phyloP scores from a whole-genome alignment of 306 rosid species.

The barrel medic (Medicago truncatula) region DNA sequence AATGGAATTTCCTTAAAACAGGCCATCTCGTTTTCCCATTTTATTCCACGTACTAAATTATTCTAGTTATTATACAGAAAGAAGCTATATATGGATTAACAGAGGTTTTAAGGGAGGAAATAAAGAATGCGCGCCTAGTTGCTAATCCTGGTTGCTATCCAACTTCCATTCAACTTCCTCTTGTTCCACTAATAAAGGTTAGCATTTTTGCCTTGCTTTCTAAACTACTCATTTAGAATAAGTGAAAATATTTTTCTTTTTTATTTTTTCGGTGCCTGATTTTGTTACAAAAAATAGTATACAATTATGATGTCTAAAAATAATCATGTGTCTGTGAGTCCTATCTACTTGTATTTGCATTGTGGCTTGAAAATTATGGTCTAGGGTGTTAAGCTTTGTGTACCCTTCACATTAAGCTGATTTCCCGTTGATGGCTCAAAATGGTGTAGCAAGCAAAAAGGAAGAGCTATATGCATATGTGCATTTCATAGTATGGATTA shows the following conservation, averaged over 20 bases:
- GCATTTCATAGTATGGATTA: too few relatives aligned
- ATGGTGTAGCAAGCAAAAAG: too few relatives aligned
- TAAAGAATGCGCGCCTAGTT: constrained; percentile 79
- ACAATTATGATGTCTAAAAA: background rate
- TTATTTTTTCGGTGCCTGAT: background rate
- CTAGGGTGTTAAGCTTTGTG: too few relatives aligned
- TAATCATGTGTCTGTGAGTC: background rate
- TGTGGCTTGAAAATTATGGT: too few relatives aligned
- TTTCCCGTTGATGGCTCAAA: too few relatives aligned
- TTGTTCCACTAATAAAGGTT: constrained; percentile 90
- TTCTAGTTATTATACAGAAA: constrained; percentile 62
- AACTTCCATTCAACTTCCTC: constrained; percentile 91
- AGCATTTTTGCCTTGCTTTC: constrained; percentile 36
- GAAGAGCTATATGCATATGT: too few relatives aligned
- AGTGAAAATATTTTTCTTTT: background rate
- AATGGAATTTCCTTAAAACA: background rate
- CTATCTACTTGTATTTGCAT: too few relatives aligned
- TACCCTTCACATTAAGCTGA: too few relatives aligned
- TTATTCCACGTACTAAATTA: constrained; percentile 23
- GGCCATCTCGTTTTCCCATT: background rate
- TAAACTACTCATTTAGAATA: constrained; percentile 11
- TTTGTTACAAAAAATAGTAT: background rate
- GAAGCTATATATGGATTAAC: constrained; percentile 95
- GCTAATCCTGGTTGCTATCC: constrained; percentile 99
- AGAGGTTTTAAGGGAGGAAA: constrained; percentile 75